phyloP scores from a whole-genome alignment of 345 rosid genomes.

The Ailanthus altissimus region DNA sequence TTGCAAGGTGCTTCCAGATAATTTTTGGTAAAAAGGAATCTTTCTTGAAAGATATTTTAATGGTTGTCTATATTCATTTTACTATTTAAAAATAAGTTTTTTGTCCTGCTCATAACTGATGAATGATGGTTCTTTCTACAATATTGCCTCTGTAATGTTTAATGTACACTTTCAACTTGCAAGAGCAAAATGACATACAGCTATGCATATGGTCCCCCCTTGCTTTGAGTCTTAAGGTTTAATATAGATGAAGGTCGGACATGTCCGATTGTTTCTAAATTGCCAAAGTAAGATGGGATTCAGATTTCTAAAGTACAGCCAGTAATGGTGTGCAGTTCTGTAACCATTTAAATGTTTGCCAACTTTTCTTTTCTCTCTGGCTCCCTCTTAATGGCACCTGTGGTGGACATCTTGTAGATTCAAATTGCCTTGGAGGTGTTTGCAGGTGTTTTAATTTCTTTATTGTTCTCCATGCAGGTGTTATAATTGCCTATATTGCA shows the following conservation, averaged over 20 bases:
- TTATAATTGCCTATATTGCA: slow-evolving; percentile 71
- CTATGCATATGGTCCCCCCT: too few relatives aligned
- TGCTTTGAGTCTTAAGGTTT: background rate
- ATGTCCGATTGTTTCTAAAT: background rate
- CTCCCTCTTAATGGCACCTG: background rate
- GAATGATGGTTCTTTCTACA: too few relatives aligned
- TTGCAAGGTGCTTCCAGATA: background rate
- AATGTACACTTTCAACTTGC: too few relatives aligned
- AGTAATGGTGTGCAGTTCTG: background rate
- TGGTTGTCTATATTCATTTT: background rate
- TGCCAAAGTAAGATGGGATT: background rate
- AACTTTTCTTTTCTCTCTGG: background rate
- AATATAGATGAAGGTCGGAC: background rate
- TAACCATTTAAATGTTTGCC: background rate
- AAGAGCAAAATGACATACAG: too few relatives aligned
- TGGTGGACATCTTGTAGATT: background rate
- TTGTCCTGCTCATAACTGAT: too few relatives aligned
- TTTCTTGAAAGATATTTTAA: background rate
- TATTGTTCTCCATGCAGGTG: slow-evolving; percentile 55
- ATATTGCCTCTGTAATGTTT: too few relatives aligned
- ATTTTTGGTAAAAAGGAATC: background rate
- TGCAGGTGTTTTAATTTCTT: background rate
- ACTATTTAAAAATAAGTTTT: too few relatives aligned
- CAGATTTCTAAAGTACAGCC: background rate
- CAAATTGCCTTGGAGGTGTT: background rate